A percentile compares a stretch with the other conserved stretches of the same genome.
phyloP scores from a whole-genome alignment of 192 early-diverging fungal genomes.

The Glomus cerebriforme region DNA sequence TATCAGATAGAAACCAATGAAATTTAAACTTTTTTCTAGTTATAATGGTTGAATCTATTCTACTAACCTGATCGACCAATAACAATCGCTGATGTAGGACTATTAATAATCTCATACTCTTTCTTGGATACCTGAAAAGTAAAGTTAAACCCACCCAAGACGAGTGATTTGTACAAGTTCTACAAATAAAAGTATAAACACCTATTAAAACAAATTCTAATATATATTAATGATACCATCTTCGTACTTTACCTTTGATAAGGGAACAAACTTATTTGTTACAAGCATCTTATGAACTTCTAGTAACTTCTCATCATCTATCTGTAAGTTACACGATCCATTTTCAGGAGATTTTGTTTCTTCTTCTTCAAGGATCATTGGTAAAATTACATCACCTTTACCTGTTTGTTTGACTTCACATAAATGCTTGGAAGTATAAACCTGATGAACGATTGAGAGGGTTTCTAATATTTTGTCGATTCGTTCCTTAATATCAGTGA shows the following conservation, averaged over 20 bases:
- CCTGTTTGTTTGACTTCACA: neutral
- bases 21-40: neutral
- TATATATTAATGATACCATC: neutral
- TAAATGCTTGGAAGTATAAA: neutral
- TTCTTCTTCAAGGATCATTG: neutral
- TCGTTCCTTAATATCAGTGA: neutral
- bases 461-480: conserved; percentile 4
- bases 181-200: neutral
- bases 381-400: conserved; percentile 12
- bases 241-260: conserved; percentile 17
- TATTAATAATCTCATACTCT: conserved; percentile 17
- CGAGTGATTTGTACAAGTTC: conserved; percentile 23
- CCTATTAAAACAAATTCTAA: neutral
- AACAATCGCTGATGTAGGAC: conserved; percentile 20
- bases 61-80: conserved; percentile 31
- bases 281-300: conserved; percentile 24
- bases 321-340: neutral
- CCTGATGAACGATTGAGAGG: conserved; percentile 2
- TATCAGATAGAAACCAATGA: neutral
- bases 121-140: conserved; percentile 28
- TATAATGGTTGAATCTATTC: neutral
- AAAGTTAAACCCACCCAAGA: neutral
- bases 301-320: conserved; percentile 16
- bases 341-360: neutral
- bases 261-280: conserved; percentile 26